These are phyloP conservation scores for Penicillium canariense DNA, from an alignment of 495 filamentous ascomycete species.

Conservation along the genomic window DNA sequence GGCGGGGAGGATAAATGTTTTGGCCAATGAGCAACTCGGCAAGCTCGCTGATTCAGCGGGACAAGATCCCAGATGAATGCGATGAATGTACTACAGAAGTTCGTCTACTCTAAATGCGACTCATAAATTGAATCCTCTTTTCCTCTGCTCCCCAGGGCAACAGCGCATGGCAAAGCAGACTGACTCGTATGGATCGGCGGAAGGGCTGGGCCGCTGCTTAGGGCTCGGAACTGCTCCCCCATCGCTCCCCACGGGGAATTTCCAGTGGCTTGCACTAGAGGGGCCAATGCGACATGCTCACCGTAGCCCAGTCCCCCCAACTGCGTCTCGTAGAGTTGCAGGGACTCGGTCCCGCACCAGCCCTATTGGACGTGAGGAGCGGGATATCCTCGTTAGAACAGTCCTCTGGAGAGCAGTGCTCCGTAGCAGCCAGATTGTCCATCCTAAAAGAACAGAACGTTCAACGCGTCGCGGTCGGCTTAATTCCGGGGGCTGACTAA, in stretches of 20 bases:
- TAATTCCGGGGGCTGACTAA: conserved; percentile 22
- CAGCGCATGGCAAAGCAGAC: background rate
- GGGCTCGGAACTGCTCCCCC: conserved; percentile 6
- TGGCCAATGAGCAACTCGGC: conserved; percentile 2
- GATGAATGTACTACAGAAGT: background rate
- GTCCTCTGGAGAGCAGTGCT: background rate
- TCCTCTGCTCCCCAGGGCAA: background rate
- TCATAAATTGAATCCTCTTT: background rate
- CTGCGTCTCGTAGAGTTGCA: background rate
- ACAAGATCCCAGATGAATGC: background rate
- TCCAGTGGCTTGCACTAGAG: conserved; percentile 16
- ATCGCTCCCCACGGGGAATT: conserved; percentile 15
- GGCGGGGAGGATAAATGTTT: background rate
- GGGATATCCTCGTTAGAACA: conserved; percentile 17
- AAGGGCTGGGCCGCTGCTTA: background rate
- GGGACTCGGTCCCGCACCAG: background rate
- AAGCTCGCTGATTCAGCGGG: conserved; percentile 2
- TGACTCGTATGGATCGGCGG: conserved; percentile 6
- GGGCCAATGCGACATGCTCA: background rate
- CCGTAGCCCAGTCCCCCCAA: background rate
- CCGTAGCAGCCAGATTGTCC: too few species aligned
- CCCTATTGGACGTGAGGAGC: background rate
- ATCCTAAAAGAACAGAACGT: background rate
- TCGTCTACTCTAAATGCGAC: background rate
- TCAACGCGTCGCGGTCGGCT: conserved; percentile 8